Conservation (phyloP, 805 yeast species). For the Ogataea glucozyma region DNA sequence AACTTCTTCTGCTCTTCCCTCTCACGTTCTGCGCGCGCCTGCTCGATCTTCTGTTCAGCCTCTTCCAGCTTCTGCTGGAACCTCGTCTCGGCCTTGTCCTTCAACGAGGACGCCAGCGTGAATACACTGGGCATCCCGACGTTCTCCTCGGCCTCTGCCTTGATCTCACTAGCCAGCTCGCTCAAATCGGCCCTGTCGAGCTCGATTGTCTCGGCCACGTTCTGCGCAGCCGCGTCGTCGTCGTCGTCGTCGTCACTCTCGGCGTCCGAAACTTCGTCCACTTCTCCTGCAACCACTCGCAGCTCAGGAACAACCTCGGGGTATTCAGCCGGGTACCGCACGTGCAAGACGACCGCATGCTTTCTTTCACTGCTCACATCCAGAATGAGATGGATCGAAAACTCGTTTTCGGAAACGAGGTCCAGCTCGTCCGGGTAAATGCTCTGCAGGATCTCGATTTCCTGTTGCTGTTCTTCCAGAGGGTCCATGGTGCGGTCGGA, state of each 20-base stretch:
- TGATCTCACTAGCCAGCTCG: slow-evolving; percentile 41
- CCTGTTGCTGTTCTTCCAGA: slow-evolving; percentile 83
- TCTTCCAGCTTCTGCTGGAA: slow-evolving; percentile 58
- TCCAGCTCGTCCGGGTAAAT: slow-evolving; percentile 90
- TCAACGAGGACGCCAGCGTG: slow-evolving; percentile 71
- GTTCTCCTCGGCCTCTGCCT: slow-evolving; percentile 69
- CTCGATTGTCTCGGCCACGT: slow-evolving; percentile 58
- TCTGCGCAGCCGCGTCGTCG: slow-evolving; percentile 48
- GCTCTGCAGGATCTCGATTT: slow-evolving; percentile 83
- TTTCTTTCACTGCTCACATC: slow-evolving; percentile 66
- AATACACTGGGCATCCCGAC: slow-evolving; percentile 92
- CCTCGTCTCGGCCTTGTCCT: slow-evolving; percentile 75
- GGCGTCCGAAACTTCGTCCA: slow-evolving; percentile 38
- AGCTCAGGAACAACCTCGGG: slow-evolving; percentile 79
- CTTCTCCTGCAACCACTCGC: slow-evolving; percentile 37
- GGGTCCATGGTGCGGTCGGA: slow-evolving; percentile 56
- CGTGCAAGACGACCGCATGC: slow-evolving; percentile 58
- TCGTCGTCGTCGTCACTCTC: slow-evolving; percentile 47
- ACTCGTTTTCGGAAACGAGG: slow-evolving; percentile 47
- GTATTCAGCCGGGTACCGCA: slow-evolving; percentile 72
- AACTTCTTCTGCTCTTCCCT: slow-evolving; percentile 86
- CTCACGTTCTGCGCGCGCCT: slow-evolving; percentile 63
- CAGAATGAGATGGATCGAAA: slow-evolving; percentile 57
- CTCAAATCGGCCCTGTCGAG: slow-evolving; percentile 51
- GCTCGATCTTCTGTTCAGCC: slow-evolving; percentile 59